These are phyloP conservation scores for Nissolia schottii DNA, from an alignment of 306 rosid species.

Conservation along the genomic window DNA sequence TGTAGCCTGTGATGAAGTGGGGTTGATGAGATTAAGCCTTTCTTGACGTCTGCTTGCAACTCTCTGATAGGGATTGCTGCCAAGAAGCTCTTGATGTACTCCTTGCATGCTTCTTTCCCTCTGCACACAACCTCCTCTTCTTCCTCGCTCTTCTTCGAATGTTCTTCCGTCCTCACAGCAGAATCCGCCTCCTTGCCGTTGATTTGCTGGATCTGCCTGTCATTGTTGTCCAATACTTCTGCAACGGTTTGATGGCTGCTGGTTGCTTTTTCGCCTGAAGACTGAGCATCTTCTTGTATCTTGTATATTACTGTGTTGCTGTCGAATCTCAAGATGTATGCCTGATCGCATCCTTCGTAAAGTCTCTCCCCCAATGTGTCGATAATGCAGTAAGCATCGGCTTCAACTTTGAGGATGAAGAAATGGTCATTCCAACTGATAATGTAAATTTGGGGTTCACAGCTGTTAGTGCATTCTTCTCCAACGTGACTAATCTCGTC, in stretches of 20 bases:
- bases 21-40: slow-evolving; percentile 75
- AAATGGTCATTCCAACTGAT: slow-evolving; percentile 99
- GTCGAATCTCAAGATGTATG: slow-evolving; percentile 87
- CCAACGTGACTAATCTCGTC: slow-evolving; percentile 78
- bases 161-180: slow-evolving; percentile 44
- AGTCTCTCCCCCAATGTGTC: slow-evolving; percentile 98
- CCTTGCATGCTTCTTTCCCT: slow-evolving; percentile 95
- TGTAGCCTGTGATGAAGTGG: slow-evolving; percentile 93
- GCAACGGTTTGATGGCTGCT: slow-evolving; percentile 43
- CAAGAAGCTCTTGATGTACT: slow-evolving; percentile 94
- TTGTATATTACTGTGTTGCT: slow-evolving; percentile 55
- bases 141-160: slow-evolving; percentile 32
- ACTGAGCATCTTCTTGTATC: slow-evolving; percentile 34
- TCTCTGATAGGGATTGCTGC: slow-evolving; percentile 97
- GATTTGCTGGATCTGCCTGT: slow-evolving; percentile 39
- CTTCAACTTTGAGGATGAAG: slow-evolving; percentile 91
- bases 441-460: slow-evolving; percentile 67
- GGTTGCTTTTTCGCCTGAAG: slow-evolving; percentile 51
- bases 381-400: slow-evolving; percentile 79
- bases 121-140: slow-evolving; percentile 63
- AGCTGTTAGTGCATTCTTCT: slow-evolving; percentile 38
- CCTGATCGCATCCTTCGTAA: slow-evolving; percentile 92
- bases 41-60: slow-evolving; percentile 89
- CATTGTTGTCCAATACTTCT: slow-evolving; percentile 42
- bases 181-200: slow-evolving; percentile 40